Conservation (phyloP, 2,329 filamentous ascomycete genomes). For the Microdochium bolleyi region DNA sequence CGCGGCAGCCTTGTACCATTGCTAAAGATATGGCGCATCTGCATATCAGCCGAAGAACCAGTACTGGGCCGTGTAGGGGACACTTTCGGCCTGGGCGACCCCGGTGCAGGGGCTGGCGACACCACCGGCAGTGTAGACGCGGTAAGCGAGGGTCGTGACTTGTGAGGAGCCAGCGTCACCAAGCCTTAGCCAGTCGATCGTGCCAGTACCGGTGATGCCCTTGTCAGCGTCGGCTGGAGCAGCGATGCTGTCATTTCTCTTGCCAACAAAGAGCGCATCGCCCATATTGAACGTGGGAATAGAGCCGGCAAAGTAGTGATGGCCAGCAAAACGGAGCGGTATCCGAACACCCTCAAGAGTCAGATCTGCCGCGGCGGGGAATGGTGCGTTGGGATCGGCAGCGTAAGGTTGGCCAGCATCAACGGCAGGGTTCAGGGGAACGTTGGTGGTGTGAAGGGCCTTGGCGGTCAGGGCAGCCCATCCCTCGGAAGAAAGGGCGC, state of each 20-base stretch:
- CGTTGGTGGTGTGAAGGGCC: constrained; percentile 28
- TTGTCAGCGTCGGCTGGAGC: constrained; percentile 41
- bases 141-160: constrained; percentile 39
- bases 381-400: constrained; percentile 36
- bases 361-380: constrained; percentile 31
- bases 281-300: constrained; percentile 53
- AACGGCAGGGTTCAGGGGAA: constrained; percentile 40
- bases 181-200: constrained; percentile 48
- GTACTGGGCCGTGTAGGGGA: constrained; percentile 48
- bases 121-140: constrained; percentile 47
- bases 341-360: constrained; percentile 19
- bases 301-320: constrained; percentile 56
- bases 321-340: constrained; percentile 41
- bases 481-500: constrained; percentile 24
- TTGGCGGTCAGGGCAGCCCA: constrained; percentile 31
- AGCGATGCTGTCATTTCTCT: constrained; percentile 38
- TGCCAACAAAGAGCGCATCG: constrained; percentile 30
- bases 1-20: too few relatives aligned
- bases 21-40: too few relatives aligned
- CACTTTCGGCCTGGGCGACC: constrained; percentile 35
- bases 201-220: constrained; percentile 39
- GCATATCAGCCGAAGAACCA: constrained; percentile 42
- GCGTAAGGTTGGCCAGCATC: constrained; percentile 22
- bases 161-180: constrained; percentile 26
- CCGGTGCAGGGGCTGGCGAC: constrained; percentile 30